Conservation (phyloP, 2,329 filamentous ascomycete species). For the Cercospora canescens region DNA sequence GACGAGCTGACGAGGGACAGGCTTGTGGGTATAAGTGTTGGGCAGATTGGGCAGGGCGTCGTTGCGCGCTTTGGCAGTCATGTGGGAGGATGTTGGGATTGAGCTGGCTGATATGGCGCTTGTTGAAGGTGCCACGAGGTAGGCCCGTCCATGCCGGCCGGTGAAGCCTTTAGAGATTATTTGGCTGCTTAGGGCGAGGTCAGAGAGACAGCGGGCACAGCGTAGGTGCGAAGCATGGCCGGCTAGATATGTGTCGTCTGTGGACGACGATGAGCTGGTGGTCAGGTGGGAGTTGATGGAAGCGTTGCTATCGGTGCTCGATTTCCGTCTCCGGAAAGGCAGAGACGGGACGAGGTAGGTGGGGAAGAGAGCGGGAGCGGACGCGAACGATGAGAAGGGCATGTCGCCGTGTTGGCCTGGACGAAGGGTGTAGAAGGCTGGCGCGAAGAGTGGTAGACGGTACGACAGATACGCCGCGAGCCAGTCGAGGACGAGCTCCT, state of each 20-base stretch:
- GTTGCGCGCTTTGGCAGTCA: slow-evolving; percentile 28
- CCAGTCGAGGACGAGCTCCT: slow-evolving; percentile 1
- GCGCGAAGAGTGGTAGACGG: not conserved
- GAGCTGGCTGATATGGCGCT: slow-evolving; percentile 28
- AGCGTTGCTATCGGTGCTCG: slow-evolving; percentile 39
- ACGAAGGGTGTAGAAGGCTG: not conserved
- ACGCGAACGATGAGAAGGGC: slow-evolving; percentile 32
- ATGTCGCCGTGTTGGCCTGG: slow-evolving; percentile 15
- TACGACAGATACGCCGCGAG: not conserved
- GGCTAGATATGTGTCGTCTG: slow-evolving; percentile 42
- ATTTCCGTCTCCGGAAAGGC: slow-evolving; percentile 49
- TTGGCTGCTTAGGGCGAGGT: slow-evolving; percentile 59
- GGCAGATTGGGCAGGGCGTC: slow-evolving; percentile 47
- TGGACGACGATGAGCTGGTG: slow-evolving; percentile 19
- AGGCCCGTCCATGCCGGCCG: slow-evolving; percentile 64
- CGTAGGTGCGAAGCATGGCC: slow-evolving; percentile 57
- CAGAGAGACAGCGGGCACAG: slow-evolving; percentile 59
- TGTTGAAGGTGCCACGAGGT: slow-evolving; percentile 56
- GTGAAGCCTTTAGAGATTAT: slow-evolving; percentile 67
- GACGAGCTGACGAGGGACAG: slow-evolving; percentile 60
- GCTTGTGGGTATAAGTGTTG: slow-evolving; percentile 59
- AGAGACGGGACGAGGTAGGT: slow-evolving; percentile 53
- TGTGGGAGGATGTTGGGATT: slow-evolving; percentile 21
- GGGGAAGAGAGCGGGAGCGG: slow-evolving; percentile 47
- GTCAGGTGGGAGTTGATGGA: slow-evolving; percentile 36